Evolutionary conservation across 345 rosid genomes (phyloP).

Genomic region (Rhodomyrtus tomentosa): DNA sequence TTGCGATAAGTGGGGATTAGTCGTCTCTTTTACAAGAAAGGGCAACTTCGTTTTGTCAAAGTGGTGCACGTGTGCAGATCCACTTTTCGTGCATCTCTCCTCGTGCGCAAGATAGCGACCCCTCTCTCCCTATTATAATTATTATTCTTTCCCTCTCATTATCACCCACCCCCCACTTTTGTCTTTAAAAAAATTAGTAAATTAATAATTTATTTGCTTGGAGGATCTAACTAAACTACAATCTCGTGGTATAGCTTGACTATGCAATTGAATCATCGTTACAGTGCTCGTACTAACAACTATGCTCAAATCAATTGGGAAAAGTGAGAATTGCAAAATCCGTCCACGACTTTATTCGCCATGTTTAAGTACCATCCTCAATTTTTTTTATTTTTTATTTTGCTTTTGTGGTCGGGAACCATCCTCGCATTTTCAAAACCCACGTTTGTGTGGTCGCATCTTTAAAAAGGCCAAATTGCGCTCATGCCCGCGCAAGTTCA

Average conservation of each 20-base stretch:
- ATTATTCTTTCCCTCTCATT: no score
- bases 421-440: not conserved
- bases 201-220: not conserved
- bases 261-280: not conserved
- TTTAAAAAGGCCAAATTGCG: not conserved
- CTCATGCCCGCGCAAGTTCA: not conserved
- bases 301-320: not conserved
- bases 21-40: not conserved
- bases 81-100: constrained; percentile 28
- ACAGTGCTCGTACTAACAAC: not conserved
- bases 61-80: constrained; percentile 49
- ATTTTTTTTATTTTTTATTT: no score
- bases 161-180: not conserved
- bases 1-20: not conserved
- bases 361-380: rapidly evolving
- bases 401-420: no score
- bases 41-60: not conserved
- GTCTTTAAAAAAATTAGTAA: not conserved
- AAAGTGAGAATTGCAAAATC: not conserved
- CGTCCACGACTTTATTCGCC: not conserved
- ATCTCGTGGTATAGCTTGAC: not conserved
- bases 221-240: not conserved
- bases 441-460: not conserved
- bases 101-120: constrained; percentile 38
- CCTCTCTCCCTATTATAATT: not conserved